Evolutionary conservation across 208 protist genomes (phyloP).

Genomic region (Phytomonas francai): DNA sequence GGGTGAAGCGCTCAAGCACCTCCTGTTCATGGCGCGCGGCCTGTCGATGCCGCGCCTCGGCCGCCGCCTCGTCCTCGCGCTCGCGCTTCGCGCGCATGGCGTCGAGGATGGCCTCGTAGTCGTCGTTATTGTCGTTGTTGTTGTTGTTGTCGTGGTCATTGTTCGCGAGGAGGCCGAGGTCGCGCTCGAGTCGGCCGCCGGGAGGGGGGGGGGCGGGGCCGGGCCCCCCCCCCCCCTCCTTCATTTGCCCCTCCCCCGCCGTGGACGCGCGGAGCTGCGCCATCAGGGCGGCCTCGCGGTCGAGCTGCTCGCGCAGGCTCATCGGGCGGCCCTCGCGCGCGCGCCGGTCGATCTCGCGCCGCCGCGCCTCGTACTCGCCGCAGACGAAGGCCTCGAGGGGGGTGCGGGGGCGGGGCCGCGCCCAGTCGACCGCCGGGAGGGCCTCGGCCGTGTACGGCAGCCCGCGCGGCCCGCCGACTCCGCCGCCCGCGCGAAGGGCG

Average conservation of each 20-base stretch:
- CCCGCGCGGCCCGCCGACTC: constrained; percentile 16
- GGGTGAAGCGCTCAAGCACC: constrained; percentile 19
- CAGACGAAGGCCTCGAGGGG: constrained; percentile 70
- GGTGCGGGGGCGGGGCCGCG: constrained; percentile 30
- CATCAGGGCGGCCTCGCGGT: constrained; percentile 58
- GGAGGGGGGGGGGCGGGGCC: constrained; percentile 15
- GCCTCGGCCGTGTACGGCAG: constrained; percentile 25
- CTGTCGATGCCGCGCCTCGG: constrained; percentile 10
- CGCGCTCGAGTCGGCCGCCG: too few species aligned
- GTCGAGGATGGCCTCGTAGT: constrained; percentile 17
- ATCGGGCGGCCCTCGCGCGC: constrained; percentile 65
- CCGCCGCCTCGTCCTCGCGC: constrained; percentile 9
- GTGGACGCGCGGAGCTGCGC: constrained; percentile 40
- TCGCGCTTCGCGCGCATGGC: constrained; percentile 24
- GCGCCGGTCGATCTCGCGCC: constrained; percentile 60
- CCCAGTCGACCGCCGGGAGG: constrained; percentile 66
- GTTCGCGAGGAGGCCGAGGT: not conserved
- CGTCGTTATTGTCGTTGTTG: constrained; percentile 13
- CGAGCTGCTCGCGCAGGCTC: constrained; percentile 76
- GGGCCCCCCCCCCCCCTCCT: constrained; percentile 24
- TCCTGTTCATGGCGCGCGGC: constrained; percentile 11
- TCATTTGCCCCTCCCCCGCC: constrained; percentile 32
- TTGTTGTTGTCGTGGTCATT: not conserved
- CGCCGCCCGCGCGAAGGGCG: too few species aligned
- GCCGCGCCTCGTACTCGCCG: constrained; percentile 63